Base-by-base conservation (phyloP, 2,329 filamentous ascomycete species). In the Lecanosticta acicola region DNA sequence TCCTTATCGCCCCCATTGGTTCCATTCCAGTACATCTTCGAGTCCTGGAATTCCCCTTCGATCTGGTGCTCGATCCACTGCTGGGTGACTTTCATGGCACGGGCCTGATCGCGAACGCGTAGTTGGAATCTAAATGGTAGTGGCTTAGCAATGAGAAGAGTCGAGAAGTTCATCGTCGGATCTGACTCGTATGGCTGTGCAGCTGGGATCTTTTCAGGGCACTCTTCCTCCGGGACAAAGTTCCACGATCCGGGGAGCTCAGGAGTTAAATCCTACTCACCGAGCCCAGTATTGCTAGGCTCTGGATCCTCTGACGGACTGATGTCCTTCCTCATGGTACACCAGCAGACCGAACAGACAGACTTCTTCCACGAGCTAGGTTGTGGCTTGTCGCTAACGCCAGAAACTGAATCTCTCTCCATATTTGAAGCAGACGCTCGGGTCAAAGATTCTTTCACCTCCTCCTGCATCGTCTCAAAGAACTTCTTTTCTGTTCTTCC, bases 71-170 rank as follows among this genome's bases (percentile, higher is more conserved):
- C 59, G 11, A 57, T 49, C 53, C 66, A 73, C 32, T 67, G 43
- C n/a, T 53, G 44, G 10, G 63, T 57, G 1, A 68, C 60, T 17
- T 58, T 56, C 5, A 57, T 57, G 1, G 61, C 66, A 5, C 68
- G 62, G 3, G 51, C 50, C 13, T 53, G 40, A 36, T 60, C 48
- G 3, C 71, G 64, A 3, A 70, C 61, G 36, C 45, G 57, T 18
- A 73, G 59, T 9, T 64, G 45, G 51, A 73, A 72, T 33, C 65
- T 62, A 60, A 73, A 73, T 0, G 70, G 70, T 13, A 68, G 53
- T 1, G 71, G 71, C 47, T 73, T 72, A 1, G 70, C 69, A 37
- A 72, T 73, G 24, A 73, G 63, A 9, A 73, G 55, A 10, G 66
- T 69, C 10, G 67, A 66, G 54, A 66, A 72, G 50, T 70, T 62